Evolutionary conservation across 306 rosid genomes (phyloP), one percentile per base, ranked within the genome.

Genomic region (Quercus engelmannii): DNA sequence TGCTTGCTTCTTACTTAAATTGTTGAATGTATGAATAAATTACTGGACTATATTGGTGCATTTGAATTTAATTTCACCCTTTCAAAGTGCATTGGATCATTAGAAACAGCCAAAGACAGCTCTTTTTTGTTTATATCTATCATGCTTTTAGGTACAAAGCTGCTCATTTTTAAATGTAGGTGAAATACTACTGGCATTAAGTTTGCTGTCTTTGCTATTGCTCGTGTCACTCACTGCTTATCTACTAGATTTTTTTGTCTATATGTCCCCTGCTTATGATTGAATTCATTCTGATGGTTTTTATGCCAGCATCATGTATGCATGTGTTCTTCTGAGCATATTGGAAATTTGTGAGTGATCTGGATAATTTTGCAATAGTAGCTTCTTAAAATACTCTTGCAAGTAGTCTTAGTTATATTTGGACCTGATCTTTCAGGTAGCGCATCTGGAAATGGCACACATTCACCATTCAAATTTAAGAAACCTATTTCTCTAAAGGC

Each of bases 401-500:
- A 59, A 71, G 58, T 80, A 5, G 26, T 43, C 73, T 73, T 20
- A n/a, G 58, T 63, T 41, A 20, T 54, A 12, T 68, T 69, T 82
- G 11, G 73, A 74, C 73, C 57, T 59, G 54, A 25, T 64, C 51
- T 83, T 83, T 85, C 82, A 94, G 99, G 89, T 72, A 91, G 89
- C 85, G 99, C 86, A 76, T 57, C 85, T 86, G 99, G 99, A 86
- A 91, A 91, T 80, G 98, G 98, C 68, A 80, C 97, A 1, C 89
- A 89, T 87, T 80, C 90, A 19, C 81, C 99, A 30, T 92, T 87
- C 85, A 87, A 74, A 76, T 88, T 87, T 55, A 84, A 78, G 76
- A 83, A 84, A 7, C 90, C 93, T 10, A 83, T 94, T 79, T 30
- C 92, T 80, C 93, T 94, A 61, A 85, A 43, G 82, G 90, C 92